Evolutionary conservation across 164 flowering plant genomes (phyloP).

Genomic region (Piper longum): DNA sequence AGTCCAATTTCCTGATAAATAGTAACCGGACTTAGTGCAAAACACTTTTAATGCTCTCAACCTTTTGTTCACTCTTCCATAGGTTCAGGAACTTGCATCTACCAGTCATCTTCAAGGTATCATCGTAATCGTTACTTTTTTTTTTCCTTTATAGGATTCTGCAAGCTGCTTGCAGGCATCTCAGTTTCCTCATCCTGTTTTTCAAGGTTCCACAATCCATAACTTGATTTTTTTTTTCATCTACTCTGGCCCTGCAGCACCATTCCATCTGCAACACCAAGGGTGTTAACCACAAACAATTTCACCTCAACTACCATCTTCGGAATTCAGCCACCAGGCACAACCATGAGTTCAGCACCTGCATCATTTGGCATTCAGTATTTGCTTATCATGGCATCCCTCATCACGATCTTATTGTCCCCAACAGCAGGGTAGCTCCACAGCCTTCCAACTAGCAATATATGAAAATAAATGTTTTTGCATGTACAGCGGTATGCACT

Average conservation of each 20-base stretch:
- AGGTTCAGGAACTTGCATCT: conserved; percentile 71
- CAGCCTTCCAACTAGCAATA: neutral
- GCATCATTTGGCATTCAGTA: conserved; percentile 17
- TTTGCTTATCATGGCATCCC: conserved; percentile 10
- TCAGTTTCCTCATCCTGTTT: neutral
- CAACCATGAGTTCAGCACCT: conserved; percentile 21
- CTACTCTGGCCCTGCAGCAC: conserved; percentile 4
- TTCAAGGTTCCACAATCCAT: neutral
- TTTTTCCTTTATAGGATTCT: neutral
- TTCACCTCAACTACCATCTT: conserved; percentile 18
- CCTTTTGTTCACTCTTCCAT: neutral
- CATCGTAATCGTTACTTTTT: neutral
- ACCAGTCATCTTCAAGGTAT: conserved; percentile 19
- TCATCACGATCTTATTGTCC: neutral
- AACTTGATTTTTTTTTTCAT: neutral
- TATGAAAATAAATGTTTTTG: neutral
- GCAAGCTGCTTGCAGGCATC: neutral
- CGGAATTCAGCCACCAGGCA: conserved; percentile 32
- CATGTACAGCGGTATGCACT: neutral
- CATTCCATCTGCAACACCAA: conserved; percentile 17
- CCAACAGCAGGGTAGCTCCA: neutral
- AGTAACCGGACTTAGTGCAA: no score
- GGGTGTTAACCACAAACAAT: conserved; percentile 25
- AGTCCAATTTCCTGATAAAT: conserved; percentile 3
- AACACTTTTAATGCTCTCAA: no score